A percentile compares a stretch with the other conserved stretches of the same genome.
Evolutionary conservation across 192 early-diverging fungal genomes (phyloP).

Genomic region (Coemansia sp.): DNA sequence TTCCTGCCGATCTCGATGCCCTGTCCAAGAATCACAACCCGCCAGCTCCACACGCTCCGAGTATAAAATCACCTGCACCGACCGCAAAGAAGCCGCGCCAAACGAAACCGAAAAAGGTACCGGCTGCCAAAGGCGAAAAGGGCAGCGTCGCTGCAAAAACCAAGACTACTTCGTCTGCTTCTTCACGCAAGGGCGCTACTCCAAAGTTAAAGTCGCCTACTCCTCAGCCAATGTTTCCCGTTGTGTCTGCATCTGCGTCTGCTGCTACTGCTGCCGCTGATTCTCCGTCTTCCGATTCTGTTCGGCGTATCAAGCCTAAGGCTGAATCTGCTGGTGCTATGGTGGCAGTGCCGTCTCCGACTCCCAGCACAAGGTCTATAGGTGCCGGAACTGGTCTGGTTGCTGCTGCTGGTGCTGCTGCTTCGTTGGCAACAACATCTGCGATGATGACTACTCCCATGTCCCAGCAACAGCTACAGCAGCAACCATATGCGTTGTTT

Average conservation of each 20-base stretch:
- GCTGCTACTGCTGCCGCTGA: neutral
- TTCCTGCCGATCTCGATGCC: conserved; percentile 43
- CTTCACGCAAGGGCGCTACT: conserved; percentile 32
- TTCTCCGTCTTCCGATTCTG: conserved; percentile 23
- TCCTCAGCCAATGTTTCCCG: conserved; percentile 17
- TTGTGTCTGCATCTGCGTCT: neutral
- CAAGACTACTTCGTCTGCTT: conserved; percentile 15
- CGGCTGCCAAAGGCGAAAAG: conserved; percentile 21
- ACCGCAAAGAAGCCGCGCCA: conserved; percentile 41
- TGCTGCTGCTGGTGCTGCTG: neutral
- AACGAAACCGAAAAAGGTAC: conserved; percentile 40
- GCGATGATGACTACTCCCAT: neutral
- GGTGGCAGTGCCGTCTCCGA: conserved; percentile 25
- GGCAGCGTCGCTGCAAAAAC: conserved; percentile 8
- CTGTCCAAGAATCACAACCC: conserved; percentile 8
- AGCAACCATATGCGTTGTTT: conserved; percentile 3
- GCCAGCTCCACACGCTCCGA: neutral
- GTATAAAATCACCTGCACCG: conserved; percentile 31
- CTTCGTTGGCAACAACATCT: neutral
- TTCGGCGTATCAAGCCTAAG: conserved; percentile 44
- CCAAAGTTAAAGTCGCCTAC: conserved; percentile 54
- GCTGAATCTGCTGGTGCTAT: conserved; percentile 15
- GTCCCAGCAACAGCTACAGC: conserved; percentile 14
- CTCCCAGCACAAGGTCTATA: conserved; percentile 41
- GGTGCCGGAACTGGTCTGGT: neutral